A percentile compares a stretch with the other conserved stretches of the same genome.
phyloP scores from a whole-genome alignment of 495 filamentous ascomycete species.

The Tricharina praecox region DNA sequence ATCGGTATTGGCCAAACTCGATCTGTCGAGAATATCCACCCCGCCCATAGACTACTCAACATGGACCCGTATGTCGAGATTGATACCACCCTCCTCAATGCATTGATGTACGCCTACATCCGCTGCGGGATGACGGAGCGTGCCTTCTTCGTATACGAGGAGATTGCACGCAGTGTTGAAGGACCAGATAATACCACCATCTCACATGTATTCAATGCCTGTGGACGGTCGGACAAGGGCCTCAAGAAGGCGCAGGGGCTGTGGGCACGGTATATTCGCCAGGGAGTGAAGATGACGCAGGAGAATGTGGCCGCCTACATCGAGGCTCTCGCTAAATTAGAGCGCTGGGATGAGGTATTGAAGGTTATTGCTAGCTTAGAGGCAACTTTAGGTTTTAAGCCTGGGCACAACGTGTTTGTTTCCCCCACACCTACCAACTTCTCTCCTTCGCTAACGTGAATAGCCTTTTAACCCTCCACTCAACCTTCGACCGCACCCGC shows the following conservation, averaged over 20 bases:
- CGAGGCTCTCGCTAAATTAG: conserved; percentile 53
- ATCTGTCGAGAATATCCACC: conserved; percentile 47
- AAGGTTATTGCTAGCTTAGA: conserved; percentile 48
- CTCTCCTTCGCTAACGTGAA: conserved; percentile 36
- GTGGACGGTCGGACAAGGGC: conserved; percentile 47
- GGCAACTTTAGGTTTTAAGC: conserved; percentile 42
- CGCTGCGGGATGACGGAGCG: conserved; percentile 44
- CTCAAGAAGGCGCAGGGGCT: conserved; percentile 45
- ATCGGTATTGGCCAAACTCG: conserved; percentile 51
- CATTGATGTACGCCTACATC: conserved; percentile 70
- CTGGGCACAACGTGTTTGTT: conserved; percentile 56
- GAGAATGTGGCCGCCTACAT: conserved; percentile 57
- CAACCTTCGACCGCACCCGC: conserved; percentile 38
- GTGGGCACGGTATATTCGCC: conserved; percentile 52
- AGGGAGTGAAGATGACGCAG: conserved; percentile 59
- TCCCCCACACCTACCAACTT: conserved; percentile 2
- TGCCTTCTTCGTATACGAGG: conserved; percentile 61
- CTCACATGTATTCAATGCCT: conserved; percentile 58
- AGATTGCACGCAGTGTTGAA: conserved; percentile 59
- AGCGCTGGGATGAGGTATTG: conserved; percentile 46
- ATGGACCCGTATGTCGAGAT: conserved; percentile 64
- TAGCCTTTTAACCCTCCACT: conserved; percentile 49
- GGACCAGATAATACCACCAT: conserved; percentile 68
- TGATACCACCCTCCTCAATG: conserved; percentile 58
- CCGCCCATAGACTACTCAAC: conserved; percentile 81